These are phyloP conservation scores for Agaricus sinodeliciosus DNA, from an alignment of 768 basidiomycete species.

Conservation along the genomic window DNA sequence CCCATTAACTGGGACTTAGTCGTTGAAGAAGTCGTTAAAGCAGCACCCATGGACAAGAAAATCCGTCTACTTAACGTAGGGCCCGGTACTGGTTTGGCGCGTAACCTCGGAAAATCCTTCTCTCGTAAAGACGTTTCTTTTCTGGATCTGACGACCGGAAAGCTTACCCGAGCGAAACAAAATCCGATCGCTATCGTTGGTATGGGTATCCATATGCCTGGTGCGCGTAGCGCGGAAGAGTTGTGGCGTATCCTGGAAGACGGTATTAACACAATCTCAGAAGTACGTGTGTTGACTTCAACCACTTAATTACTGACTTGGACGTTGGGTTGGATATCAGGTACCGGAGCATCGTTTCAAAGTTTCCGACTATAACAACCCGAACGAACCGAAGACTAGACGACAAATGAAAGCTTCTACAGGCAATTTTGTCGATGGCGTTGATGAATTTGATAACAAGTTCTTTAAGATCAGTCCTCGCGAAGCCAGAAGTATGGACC, in stretches of 20 bases:
- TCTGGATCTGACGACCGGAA: constrained; percentile 17
- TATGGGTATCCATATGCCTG: constrained; percentile 58
- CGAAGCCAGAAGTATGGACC: constrained; percentile 73
- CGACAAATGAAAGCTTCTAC: constrained; percentile 39
- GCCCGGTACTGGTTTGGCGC: constrained; percentile 34
- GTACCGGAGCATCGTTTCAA: constrained; percentile 58
- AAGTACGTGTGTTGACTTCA: constrained; percentile 29
- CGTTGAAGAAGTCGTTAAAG: constrained; percentile 19
- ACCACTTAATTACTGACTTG: not conserved
- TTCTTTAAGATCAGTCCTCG: constrained; percentile 71
- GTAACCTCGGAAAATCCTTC: constrained; percentile 30
- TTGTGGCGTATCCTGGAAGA: constrained; percentile 57
- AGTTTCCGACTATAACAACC: constrained; percentile 32
- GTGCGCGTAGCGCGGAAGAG: constrained; percentile 37
- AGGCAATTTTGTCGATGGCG: constrained; percentile 58
- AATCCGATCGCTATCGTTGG: constrained; percentile 66
- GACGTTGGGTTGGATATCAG: constrained; percentile 23
- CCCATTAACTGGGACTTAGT: constrained; percentile 45
- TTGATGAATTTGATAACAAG: constrained; percentile 59
- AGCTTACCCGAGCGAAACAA: constrained; percentile 11
- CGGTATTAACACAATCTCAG: constrained; percentile 49
- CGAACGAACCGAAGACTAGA: constrained; percentile 27
- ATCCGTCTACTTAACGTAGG: constrained; percentile 38
- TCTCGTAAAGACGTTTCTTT: constrained; percentile 15
- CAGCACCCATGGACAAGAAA: constrained; percentile 14